These are phyloP conservation scores for Skeletonema potamos DNA, from an alignment of 108 stramenopile species.

Conservation along the genomic window DNA sequence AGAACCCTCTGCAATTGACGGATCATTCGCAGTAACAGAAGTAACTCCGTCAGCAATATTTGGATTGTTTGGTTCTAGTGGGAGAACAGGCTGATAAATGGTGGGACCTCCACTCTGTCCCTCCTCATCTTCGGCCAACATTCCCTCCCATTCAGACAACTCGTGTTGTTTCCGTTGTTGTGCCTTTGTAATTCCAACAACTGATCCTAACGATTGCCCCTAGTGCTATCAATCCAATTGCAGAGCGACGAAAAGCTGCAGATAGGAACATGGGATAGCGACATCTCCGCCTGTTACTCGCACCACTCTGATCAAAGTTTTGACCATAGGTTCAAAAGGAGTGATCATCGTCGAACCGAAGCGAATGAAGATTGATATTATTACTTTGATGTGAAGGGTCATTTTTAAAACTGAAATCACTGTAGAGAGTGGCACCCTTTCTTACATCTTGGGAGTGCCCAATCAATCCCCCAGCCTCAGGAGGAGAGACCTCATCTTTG, in stretches of 20 bases:
- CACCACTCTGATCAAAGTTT: neutral
- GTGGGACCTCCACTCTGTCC: neutral
- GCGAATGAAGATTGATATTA: neutral
- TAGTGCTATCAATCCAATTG: neutral
- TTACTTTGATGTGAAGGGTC: neutral
- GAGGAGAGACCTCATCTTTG: neutral
- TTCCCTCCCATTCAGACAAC: neutral
- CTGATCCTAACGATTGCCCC: neutral
- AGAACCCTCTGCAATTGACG: too few species aligned
- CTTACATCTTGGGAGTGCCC: neutral
- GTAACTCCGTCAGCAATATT: too few species aligned
- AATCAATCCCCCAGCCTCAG: neutral
- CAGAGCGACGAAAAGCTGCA: neutral
- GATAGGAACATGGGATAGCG: neutral
- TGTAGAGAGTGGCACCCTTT: neutral
- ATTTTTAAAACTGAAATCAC: neutral
- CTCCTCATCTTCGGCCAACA: neutral
- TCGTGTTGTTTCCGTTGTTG: neutral
- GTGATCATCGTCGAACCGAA: neutral
- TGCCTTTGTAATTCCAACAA: neutral
- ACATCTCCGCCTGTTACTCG: neutral
- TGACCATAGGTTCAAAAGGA: neutral
- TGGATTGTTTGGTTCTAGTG: too few species aligned
- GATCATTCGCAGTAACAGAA: too few species aligned
- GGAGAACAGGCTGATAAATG: too few species aligned